Conservation (phyloP, 371 early-diverging fungal genomes). For the Mucor racemosus region DNA sequence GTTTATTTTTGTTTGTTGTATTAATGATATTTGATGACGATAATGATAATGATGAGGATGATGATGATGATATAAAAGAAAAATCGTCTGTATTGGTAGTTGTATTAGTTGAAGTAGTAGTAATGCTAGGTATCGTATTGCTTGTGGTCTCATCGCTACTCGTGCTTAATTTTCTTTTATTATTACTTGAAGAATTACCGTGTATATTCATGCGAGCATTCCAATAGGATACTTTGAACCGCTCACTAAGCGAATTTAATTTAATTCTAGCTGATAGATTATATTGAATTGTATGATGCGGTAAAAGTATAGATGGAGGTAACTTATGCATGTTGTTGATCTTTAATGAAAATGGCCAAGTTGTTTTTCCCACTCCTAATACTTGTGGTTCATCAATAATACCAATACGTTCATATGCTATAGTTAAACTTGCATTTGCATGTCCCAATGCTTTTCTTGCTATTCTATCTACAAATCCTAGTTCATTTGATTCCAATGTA, state of each 20-base stretch:
- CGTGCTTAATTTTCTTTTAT: background rate
- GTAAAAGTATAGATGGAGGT: conserved; percentile 32
- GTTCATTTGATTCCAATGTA: background rate
- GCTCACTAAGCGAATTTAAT: conserved; percentile 30
- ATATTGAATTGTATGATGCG: conserved; percentile 37
- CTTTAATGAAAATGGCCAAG: conserved; percentile 32
- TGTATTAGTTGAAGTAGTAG: background rate
- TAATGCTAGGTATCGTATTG: background rate
- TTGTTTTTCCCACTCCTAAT: conserved; percentile 23
- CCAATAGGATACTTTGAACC: conserved; percentile 34
- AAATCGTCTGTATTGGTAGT: background rate
- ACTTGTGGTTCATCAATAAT: conserved; percentile 13
- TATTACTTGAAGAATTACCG: background rate
- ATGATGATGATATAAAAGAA: background rate
- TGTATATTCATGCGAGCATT: conserved; percentile 16
- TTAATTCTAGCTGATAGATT: conserved; percentile 31
- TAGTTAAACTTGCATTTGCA: conserved; percentile 13
- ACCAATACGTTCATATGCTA: conserved; percentile 15
- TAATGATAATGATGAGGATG: background rate
- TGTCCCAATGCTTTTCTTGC: conserved; percentile 16
- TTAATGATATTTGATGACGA: background rate
- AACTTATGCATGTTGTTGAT: conserved; percentile 25
- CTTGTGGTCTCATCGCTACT: background rate
- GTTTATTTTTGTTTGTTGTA: background rate
- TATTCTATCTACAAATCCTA: conserved; percentile 10